Percentiles rank a stretch among this genome's conserved stretches.
Evolutionary conservation across 768 basidiomycete species (phyloP).

Genomic region (Naganishia kalamii): DNA sequence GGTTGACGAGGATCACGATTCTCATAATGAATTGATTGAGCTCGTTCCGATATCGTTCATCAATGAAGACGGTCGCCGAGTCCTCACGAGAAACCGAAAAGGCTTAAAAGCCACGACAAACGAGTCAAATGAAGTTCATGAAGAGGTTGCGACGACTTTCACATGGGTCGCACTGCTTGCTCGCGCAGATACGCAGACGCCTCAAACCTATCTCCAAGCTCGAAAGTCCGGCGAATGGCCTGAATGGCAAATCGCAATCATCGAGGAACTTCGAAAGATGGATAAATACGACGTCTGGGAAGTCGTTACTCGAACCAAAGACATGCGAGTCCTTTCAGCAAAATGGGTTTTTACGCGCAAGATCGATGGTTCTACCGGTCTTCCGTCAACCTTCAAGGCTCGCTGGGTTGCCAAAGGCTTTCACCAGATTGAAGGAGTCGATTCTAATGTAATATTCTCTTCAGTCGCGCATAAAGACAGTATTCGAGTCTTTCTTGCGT

Average conservation of each 20-base stretch:
- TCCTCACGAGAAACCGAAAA: no score
- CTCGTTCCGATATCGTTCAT: no score
- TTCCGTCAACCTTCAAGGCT: constrained; percentile 46
- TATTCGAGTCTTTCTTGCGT: constrained; percentile 43
- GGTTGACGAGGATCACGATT: no score
- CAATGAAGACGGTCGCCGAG: no score
- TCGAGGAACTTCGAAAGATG: constrained; percentile 13
- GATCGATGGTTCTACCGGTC: constrained; percentile 30
- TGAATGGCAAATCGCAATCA: not conserved
- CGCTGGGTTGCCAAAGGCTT: constrained; percentile 50
- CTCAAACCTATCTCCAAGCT: no score
- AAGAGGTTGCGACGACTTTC: no score
- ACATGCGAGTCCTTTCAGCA: not conserved
- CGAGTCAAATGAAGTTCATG: no score
- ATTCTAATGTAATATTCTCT: constrained; percentile 48
- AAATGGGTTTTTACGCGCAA: not conserved
- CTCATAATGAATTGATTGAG: no score
- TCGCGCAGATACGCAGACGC: constrained; percentile 11
- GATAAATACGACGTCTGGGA: constrained; percentile 1
- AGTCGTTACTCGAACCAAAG: not conserved
- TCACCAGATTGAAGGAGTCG: constrained; percentile 48
- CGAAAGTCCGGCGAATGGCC: no score
- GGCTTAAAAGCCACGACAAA: no score
- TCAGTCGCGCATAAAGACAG: constrained; percentile 35
- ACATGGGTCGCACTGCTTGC: no score